A percentile compares a stretch with the other conserved stretches of the same genome.
phyloP scores from a whole-genome alignment of 2,329 filamentous ascomycete species.

The Escovopsis sp. region DNA sequence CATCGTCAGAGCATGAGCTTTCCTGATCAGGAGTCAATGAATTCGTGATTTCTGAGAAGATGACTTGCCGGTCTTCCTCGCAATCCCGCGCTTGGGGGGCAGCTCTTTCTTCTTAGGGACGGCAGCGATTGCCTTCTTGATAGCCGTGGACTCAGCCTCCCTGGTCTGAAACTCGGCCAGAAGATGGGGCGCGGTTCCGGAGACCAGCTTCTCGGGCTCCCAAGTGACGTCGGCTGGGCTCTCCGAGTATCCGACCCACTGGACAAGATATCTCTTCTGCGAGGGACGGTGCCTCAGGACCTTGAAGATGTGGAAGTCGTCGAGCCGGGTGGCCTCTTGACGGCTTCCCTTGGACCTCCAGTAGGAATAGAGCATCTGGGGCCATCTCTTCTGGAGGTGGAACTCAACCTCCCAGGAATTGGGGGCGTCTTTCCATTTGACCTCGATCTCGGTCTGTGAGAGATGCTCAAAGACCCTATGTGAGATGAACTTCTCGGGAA shows the following conservation, averaged over 20 bases:
- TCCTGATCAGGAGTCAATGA: too few relatives aligned
- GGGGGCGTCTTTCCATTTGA: not conserved
- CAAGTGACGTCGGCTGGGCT: not conserved
- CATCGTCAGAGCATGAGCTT: too few relatives aligned
- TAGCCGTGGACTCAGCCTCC: too few relatives aligned
- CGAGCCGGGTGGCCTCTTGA: not conserved
- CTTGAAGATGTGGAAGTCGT: not conserved
- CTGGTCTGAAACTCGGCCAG: not conserved
- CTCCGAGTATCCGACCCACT: not conserved
- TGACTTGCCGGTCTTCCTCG: too few relatives aligned
- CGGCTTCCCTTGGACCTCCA: not conserved
- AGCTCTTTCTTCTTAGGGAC: too few relatives aligned
- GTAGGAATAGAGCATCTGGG: not conserved
- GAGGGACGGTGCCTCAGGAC: not conserved
- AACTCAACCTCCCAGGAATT: not conserved
- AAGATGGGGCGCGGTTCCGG: not conserved
- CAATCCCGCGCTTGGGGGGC: too few relatives aligned
- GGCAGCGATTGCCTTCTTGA: too few relatives aligned
- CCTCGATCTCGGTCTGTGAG: not conserved
- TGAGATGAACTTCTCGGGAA: too few relatives aligned
- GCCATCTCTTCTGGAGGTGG: not conserved
- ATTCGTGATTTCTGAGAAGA: too few relatives aligned
- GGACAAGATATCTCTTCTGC: not conserved
- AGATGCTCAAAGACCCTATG: not conserved
- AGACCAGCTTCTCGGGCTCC: not conserved